phyloP scores from a whole-genome alignment of 148 eudicot genomes.

The Persicaria maculosa region DNA sequence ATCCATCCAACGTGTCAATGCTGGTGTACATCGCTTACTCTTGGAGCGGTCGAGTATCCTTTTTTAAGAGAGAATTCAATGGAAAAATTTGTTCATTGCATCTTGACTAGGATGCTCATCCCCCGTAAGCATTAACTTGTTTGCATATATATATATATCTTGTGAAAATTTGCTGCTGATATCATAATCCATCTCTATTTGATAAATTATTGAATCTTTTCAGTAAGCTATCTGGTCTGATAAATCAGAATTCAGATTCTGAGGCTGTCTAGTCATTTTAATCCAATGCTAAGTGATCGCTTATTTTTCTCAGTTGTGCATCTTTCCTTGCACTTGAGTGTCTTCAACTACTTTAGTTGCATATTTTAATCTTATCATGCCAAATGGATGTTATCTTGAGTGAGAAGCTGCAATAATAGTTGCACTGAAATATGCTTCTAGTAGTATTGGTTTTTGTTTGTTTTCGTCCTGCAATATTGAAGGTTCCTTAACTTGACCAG shows the following conservation, averaged over 20 bases:
- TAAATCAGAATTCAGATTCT: background rate
- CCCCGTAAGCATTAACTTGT: background rate
- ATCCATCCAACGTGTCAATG: conserved; percentile 73
- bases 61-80: conserved; percentile 9
- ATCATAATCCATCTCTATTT: background rate
- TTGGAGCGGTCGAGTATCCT: conserved; percentile 93
- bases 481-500: conserved; percentile 46
- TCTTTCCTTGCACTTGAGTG: background rate
- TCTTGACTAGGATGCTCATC: conserved; percentile 8
- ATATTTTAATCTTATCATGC: background rate
- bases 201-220: background rate
- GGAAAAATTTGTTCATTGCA: background rate
- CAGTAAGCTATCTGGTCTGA: background rate
- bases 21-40: conserved; percentile 62
- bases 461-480: background rate
- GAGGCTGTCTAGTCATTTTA: background rate
- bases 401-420: background rate
- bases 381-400: background rate
- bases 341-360: background rate
- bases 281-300: background rate
- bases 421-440: conserved; percentile 4
- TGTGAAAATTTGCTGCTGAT: background rate
- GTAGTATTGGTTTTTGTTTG: conserved; percentile 7
- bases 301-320: background rate
- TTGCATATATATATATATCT: background rate